phyloP scores from a whole-genome alignment of 2,329 filamentous ascomycete species.

The Alternaria sp. region DNA sequence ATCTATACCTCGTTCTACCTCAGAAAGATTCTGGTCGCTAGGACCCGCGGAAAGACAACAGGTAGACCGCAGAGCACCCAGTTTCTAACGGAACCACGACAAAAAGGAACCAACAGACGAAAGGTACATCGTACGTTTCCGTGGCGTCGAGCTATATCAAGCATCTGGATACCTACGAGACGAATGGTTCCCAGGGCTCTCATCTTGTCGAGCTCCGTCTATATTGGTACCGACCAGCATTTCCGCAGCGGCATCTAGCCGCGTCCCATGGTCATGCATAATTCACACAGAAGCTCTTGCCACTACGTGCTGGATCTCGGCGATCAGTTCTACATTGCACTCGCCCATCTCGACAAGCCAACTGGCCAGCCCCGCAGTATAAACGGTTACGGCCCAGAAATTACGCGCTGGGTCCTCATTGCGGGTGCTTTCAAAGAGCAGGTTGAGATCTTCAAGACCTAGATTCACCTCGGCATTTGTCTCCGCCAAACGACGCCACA shows the following conservation, averaged over 20 bases:
- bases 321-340: constrained; percentile 2
- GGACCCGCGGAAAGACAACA: background rate
- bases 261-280: background rate
- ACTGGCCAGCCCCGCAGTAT: background rate
- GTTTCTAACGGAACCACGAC: background rate
- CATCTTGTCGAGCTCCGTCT: background rate
- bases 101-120: background rate
- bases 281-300: background rate
- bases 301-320: background rate
- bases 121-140: background rate
- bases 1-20: background rate
- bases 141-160: background rate
- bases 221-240: background rate
- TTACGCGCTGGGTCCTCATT: constrained; percentile 3
- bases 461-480: constrained; percentile 2
- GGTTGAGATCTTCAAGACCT: constrained; percentile 9
- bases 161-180: background rate
- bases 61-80: background rate
- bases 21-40: background rate
- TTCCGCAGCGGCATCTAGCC: background rate
- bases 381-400: constrained; percentile 3
- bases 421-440: constrained; percentile 13
- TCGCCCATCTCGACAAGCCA: background rate
- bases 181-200: background rate
- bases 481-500: background rate